A percentile compares a stretch with the other conserved stretches of the same genome.
Evolutionary conservation across 2,329 filamentous ascomycete genomes (phyloP).

Genomic region (Dactylellina drechsleri): DNA sequence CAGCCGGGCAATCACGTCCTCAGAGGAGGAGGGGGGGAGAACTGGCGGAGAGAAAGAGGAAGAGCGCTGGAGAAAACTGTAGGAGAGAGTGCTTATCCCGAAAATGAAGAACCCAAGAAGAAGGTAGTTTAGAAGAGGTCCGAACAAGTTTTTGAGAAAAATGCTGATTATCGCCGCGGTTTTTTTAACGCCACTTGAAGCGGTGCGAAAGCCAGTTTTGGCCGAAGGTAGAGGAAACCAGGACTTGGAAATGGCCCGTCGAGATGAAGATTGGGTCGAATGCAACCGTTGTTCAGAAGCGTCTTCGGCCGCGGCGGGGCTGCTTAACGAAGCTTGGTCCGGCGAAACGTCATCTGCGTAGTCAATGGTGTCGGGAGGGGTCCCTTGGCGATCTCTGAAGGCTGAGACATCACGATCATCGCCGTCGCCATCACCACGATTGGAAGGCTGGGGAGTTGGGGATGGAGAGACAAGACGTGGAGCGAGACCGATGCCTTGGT

Average conservation of each 20-base stretch:
- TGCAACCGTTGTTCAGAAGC: not conserved
- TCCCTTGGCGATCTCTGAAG: conserved; percentile 25
- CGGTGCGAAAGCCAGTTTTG: conserved; percentile 17
- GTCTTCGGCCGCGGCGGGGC: not conserved
- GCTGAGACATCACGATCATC: not conserved
- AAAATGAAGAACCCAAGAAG: conserved; percentile 49
- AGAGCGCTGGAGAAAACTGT: conserved; percentile 42
- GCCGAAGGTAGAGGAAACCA: conserved; percentile 22
- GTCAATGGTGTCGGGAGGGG: conserved; percentile 39
- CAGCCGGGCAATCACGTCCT: conserved; percentile 29
- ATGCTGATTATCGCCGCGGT: conserved; percentile 29
- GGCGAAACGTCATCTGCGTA: conserved; percentile 14
- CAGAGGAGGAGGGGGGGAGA: conserved; percentile 20
- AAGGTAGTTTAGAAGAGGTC: conserved; percentile 37
- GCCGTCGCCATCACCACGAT: not conserved
- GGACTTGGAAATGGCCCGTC: not conserved
- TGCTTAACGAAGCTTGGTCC: not conserved
- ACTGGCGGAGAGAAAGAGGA: conserved; percentile 33
- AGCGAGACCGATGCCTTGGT: conserved; percentile 40
- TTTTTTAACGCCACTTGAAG: conserved; percentile 21
- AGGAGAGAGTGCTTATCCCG: conserved; percentile 35
- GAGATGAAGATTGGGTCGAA: not conserved
- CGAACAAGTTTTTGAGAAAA: conserved; percentile 41
- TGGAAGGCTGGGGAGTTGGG: conserved; percentile 19
- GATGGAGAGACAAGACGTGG: conserved; percentile 31